Percentiles rank a stretch among this genome's conserved stretches.
These are phyloP conservation scores for Radiomyces spectabilis DNA, from an alignment of 192 early-diverging fungal species.

Conservation along the genomic window DNA sequence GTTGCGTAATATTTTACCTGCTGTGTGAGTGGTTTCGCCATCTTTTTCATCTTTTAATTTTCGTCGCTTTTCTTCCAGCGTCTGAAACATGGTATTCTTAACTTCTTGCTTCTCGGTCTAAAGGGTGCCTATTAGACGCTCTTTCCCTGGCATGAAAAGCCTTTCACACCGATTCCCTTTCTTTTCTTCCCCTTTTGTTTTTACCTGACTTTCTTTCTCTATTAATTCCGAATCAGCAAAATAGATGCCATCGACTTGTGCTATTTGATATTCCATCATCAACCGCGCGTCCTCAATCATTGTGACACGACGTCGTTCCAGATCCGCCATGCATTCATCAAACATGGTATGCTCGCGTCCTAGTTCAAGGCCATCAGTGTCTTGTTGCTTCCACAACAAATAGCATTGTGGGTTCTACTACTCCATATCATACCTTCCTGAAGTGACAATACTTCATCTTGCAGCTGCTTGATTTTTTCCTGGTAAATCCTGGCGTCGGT, in stretches of 20 bases:
- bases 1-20: too few species aligned
- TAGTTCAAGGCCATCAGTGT: too few species aligned
- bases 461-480: slow-evolving; percentile 2
- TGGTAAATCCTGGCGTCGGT: slow-evolving; percentile 12
- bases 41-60: slow-evolving; percentile 10
- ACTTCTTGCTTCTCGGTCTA: slow-evolving; percentile 10
- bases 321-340: background rate
- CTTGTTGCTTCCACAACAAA: background rate
- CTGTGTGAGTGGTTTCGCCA: background rate
- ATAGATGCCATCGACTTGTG: background rate
- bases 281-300: slow-evolving; percentile 7
- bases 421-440: background rate
- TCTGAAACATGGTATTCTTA: slow-evolving; percentile 5
- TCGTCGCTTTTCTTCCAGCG: slow-evolving; percentile 10
- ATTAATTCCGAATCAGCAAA: background rate
- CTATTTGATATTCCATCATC: slow-evolving; percentile 11
- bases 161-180: background rate
- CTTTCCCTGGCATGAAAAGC: background rate
- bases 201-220: slow-evolving; percentile 1
- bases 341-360: background rate
- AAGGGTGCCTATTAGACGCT: background rate
- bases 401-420: background rate
- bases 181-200: background rate
- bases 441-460: background rate
- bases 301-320: background rate